Percentiles rank a stretch among this genome's conserved stretches.
These are phyloP conservation scores for Gastrodia elata DNA, from an alignment of 106 monocot species.

Conservation along the genomic window DNA sequence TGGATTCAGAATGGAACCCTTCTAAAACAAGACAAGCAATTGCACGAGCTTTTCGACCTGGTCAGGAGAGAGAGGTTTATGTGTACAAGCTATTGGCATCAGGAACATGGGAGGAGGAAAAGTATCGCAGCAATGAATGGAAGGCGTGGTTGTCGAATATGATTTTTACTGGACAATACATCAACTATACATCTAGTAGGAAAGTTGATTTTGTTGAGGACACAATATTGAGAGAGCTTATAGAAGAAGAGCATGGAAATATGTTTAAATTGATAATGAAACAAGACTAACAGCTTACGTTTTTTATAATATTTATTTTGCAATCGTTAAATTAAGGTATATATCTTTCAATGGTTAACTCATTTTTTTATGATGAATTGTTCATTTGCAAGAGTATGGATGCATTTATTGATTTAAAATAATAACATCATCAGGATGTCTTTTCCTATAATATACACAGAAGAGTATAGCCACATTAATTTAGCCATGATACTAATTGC, in stretches of 20 bases:
- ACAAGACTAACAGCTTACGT: not conserved
- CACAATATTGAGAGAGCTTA: conserved; percentile 48
- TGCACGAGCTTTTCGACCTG: conserved; percentile 57
- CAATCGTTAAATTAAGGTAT: not conserved
- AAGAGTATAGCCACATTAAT: too few relatives aligned
- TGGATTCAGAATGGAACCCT: conserved; percentile 74
- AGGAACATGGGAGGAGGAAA: too few relatives aligned
- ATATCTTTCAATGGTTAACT: not conserved
- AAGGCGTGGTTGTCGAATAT: conserved; percentile 28
- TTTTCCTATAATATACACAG: too few relatives aligned
- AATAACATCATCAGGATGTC: not conserved
- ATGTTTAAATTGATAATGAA: conserved; percentile 35
- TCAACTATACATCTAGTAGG: conserved; percentile 15
- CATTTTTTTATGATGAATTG: not conserved
- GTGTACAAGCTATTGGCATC: too few relatives aligned
- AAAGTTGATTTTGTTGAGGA: conserved; percentile 23
- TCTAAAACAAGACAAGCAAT: conserved; percentile 69
- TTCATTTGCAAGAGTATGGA: not conserved
- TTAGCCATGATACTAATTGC: too few relatives aligned
- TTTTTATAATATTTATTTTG: not conserved
- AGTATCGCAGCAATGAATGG: too few relatives aligned
- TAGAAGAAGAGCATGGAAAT: conserved; percentile 27
- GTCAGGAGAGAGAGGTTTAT: conserved; percentile 24
- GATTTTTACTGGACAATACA: conserved; percentile 29
- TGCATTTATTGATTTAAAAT: not conserved